Evolutionary conservation across 441 rosid species (phyloP).

Genomic region (Populus trichocarpa): DNA sequence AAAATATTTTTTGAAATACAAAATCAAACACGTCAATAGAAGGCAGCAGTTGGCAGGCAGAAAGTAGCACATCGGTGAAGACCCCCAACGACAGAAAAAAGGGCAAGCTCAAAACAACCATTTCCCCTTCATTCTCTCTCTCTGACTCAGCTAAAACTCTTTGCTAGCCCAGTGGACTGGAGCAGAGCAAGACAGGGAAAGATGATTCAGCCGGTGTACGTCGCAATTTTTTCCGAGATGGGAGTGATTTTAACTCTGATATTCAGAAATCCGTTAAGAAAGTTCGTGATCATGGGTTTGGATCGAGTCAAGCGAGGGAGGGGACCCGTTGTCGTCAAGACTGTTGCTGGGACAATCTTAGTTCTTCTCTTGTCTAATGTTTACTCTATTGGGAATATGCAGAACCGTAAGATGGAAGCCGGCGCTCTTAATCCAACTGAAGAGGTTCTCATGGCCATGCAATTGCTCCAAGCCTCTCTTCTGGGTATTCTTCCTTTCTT

Average conservation of each 20-base stretch:
- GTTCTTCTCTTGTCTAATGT: conserved; percentile 56
- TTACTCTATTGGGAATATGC: conserved; percentile 54
- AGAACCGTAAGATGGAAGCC: conserved; percentile 47
- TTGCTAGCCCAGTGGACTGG: neutral
- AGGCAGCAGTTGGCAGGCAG: neutral
- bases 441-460: conserved; percentile 65
- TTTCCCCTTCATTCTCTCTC: neutral
- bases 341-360: conserved; percentile 55
- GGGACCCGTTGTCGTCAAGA: conserved; percentile 71
- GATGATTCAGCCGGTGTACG: conserved; percentile 72
- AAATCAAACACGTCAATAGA: too few relatives aligned
- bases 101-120: neutral
- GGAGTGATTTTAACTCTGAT: conserved; percentile 57
- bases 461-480: conserved; percentile 83
- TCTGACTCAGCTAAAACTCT: neutral
- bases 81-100: too few relatives aligned
- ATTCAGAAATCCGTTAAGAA: conserved; percentile 76
- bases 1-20: too few relatives aligned
- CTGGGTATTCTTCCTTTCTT: conserved; percentile 48
- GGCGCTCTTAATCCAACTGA: conserved; percentile 74
- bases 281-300: conserved; percentile 58
- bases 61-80: neutral
- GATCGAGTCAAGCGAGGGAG: conserved; percentile 82
- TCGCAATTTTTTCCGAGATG: conserved; percentile 58
- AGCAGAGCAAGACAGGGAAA: conserved; percentile 1